A percentile compares a stretch with the other conserved stretches of the same genome.
These are phyloP conservation scores for Monilinia fructigena DNA, from an alignment of 2,329 filamentous ascomycete genomes.

Conservation along the genomic window DNA sequence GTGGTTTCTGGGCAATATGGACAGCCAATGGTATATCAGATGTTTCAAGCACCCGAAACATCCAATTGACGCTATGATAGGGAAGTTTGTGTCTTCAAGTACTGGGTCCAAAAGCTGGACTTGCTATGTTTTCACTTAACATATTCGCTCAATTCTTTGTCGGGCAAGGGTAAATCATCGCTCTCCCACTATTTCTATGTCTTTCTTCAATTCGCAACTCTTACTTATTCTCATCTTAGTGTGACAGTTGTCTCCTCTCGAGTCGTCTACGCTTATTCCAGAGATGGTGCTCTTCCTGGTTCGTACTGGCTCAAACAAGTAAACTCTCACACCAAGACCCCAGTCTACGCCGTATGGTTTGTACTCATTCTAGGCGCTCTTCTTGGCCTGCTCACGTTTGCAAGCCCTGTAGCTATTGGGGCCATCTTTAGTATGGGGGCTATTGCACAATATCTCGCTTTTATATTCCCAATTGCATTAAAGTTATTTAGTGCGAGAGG, in stretches of 20 bases:
- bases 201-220: rapidly evolving
- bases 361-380: constrained; percentile 60
- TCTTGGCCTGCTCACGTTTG: constrained; percentile 64
- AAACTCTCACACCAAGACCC: constrained; percentile 60
- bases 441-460: constrained; percentile 64
- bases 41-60: rapidly evolving
- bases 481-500: constrained; percentile 59
- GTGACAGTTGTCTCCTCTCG: constrained; percentile 64
- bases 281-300: constrained; percentile 67
- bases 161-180: constrained; percentile 58
- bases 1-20: constrained; percentile 61
- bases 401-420: constrained; percentile 59
- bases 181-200: rapidly evolving
- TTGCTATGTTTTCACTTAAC: constrained; percentile 63
- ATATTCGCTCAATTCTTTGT: constrained; percentile 70
- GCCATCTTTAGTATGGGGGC: constrained; percentile 70
- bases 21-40: constrained; percentile 60
- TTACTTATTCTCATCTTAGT: background rate
- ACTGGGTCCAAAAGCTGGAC: constrained; percentile 57
- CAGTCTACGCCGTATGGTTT: constrained; percentile 69
- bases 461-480: constrained; percentile 58
- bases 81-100: constrained; percentile 62
- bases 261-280: constrained; percentile 71
- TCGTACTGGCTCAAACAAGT: constrained; percentile 59
- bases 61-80: constrained; percentile 33